Evolutionary conservation across 2,329 filamentous ascomycete genomes (phyloP), one percentile per base, ranked within the genome.

Genomic region (Sporothrix curviconia): DNA sequence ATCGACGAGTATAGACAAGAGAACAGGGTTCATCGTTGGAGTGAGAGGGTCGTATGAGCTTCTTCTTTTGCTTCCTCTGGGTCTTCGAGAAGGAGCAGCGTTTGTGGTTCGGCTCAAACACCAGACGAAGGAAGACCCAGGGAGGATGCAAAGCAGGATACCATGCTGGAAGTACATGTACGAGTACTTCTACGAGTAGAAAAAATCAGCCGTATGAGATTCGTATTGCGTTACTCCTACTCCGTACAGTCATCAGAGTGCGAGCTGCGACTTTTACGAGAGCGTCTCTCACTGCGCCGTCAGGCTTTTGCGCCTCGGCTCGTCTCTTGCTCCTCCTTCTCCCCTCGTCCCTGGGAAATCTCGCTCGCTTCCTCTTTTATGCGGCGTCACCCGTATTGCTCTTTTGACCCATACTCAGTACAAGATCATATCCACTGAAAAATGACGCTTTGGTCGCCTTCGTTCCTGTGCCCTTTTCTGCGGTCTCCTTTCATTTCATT

Each of bases 281-380:
- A 40, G 37, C 37, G n/a, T 40, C n/a, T 40, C 19, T 40, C 22
- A 19, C n/a, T n/a, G 37, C 37, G n/a, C 22, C 37, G 17, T 11
- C 14, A 8, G 3, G 1, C 37, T 39, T 39, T 39, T 39, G 19
- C 30, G 30, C 22, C 28, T 34, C 28, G 12, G 7, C n/a, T 19
- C 9, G 15, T 15, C 14, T 9, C 9, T 24, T 42, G 39, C 17
- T 8, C 39, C 19, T 42, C 11, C 28, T 12, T 34, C 25, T 37
- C 22, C 14, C 19, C 34, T 51, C 28, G 22, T 24, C 24, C 32
- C 34, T 15, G 24, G 30, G 8, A 24, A 30, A 8, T 36, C 11
- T 36, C 30, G 44, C 32, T 51, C 32, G 49, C 34, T 51, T 51
- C 49, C 32, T 28, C 12, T 24, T 46, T 49, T 49, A 49, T 34